Evolutionary conservation across 2,329 filamentous ascomycete genomes (phyloP), one percentile per base, ranked within the genome.

Genomic region (Venturia oleaginea): DNA sequence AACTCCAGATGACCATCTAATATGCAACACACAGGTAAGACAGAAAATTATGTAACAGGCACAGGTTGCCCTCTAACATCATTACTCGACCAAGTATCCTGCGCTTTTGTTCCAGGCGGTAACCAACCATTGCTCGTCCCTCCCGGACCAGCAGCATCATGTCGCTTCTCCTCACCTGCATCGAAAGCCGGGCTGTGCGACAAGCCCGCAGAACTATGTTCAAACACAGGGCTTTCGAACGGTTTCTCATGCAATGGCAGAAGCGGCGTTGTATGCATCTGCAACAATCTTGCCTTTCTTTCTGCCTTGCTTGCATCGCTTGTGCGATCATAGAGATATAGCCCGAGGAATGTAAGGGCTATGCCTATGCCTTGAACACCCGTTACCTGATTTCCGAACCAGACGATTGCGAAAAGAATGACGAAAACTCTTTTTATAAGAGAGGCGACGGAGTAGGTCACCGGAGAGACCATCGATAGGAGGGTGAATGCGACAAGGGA

Each of bases 401-500:
- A 99, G 69, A 97, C 79, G 67, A 99, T 93, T 7, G 94, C 92
- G 70, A 96, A 89, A 66, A 94, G 85, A 70, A 99, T 96, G 71
- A 99, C 93, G 72, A 96, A 97, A 15, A 99, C 94, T 60, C 94
- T 89, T 79, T 99, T 99, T 76, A 99, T 94, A 67, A 99, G 81
- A 65, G 90, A 95, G 42, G 94, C 94, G 43, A 99, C 93, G 0
- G 91, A 96, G 78, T 99, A 99, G 0, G 94, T 97, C 43, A 99
- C 94, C 0, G 94, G 94, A 0, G 92, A 96, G 15, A 97, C 89
- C 80, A 96, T 89, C 63, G 92, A 96, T 7, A 99, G 81, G 6
- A 99, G 82, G 27, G 96, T 81, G 73, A 99, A 99, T 0, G 94
- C 94, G 64, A 99, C 83, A 63, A 99, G 95, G 72, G 96, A 97